Percentiles rank a stretch among this genome's conserved stretches.
These are phyloP conservation scores for Chloris gayana DNA, from an alignment of 176 grass and related monocot genomes.

Conservation along the genomic window DNA sequence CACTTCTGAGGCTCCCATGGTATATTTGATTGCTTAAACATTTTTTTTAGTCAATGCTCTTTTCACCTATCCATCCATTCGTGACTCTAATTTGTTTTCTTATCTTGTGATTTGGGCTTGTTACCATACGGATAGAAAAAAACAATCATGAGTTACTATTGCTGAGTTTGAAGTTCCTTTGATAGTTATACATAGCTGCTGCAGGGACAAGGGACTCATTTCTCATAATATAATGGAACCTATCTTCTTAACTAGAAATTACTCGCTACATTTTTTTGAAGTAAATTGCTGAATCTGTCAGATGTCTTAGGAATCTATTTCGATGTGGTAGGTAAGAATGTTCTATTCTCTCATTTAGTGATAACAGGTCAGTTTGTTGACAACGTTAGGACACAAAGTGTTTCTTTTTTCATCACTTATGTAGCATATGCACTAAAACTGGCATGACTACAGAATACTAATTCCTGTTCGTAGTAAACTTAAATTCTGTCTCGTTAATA, in stretches of 20 bases:
- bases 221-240: not conserved
- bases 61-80: not conserved
- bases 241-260: conserved; percentile 10
- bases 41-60: conserved; percentile 6
- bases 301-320: too few species aligned
- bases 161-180: conserved; percentile 42
- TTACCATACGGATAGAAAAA: conserved; percentile 7
- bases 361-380: not conserved
- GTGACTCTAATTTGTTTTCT: not conserved
- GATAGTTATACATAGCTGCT: conserved; percentile 45
- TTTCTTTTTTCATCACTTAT: not conserved
- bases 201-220: conserved; percentile 36
- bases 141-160: not conserved
- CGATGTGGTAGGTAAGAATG: not conserved
- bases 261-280: not conserved
- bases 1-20: conserved; percentile 82
- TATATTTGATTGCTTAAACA: conserved; percentile 48
- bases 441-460: not conserved
- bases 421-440: not conserved
- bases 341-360: conserved; percentile 18
- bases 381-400: conserved; percentile 11
- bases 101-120: not conserved
- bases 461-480: not conserved
- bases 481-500: conserved; percentile 5
- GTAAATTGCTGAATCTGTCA: too few species aligned